phyloP scores from a whole-genome alignment of 352 stramenopile genomes.

The Pythium biforme region DNA sequence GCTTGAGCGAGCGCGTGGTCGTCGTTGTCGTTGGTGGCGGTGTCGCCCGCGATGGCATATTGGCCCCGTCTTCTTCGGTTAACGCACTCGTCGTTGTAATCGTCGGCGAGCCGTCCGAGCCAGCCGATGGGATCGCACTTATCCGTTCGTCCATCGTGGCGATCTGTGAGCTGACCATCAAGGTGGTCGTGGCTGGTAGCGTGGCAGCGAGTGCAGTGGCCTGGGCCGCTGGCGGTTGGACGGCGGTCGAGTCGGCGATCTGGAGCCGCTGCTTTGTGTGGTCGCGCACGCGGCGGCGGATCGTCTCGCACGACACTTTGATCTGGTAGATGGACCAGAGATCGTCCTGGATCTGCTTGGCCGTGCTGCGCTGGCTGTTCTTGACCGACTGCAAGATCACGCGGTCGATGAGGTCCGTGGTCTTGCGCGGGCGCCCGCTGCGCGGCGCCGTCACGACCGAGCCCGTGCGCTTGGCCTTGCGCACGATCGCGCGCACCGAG shows the following conservation, averaged over 20 bases:
- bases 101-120: neutral
- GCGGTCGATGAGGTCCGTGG: constrained; percentile 57
- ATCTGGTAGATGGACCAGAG: constrained; percentile 52
- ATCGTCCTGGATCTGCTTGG: constrained; percentile 64
- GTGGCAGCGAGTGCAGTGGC: neutral
- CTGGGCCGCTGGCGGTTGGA: neutral
- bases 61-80: neutral
- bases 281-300: constrained; percentile 53
- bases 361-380: constrained; percentile 48
- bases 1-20: constrained; percentile 15
- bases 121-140: neutral
- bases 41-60: neutral
- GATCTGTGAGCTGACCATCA: too few species aligned
- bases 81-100: neutral
- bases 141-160: constrained; percentile 3
- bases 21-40: neutral
- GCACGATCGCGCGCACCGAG: constrained; percentile 61
- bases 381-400: constrained; percentile 66
- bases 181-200: neutral
- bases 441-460: constrained; percentile 49
- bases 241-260: constrained; percentile 1
- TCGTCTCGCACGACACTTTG: constrained; percentile 59
- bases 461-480: constrained; percentile 60
- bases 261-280: constrained; percentile 33
- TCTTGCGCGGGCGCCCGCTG: constrained; percentile 67